Evolutionary conservation across 768 basidiomycete species (phyloP).

Genomic region (Mycena polygramma): DNA sequence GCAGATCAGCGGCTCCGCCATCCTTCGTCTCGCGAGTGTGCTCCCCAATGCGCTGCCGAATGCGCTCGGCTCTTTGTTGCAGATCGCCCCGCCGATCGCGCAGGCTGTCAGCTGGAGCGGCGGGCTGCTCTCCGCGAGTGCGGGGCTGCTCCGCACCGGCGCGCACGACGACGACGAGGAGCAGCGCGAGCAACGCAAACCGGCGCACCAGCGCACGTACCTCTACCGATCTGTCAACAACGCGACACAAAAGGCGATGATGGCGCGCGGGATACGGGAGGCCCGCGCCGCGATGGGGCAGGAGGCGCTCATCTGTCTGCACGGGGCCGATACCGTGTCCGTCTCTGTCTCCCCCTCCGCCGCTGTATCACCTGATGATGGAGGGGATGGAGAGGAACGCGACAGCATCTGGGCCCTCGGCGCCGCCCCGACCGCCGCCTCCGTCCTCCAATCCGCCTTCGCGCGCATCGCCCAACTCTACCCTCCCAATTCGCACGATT

Average conservation of each 20-base stretch:
- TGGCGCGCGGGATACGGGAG: constrained; percentile 21
- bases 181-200: constrained; percentile 11
- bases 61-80: constrained; percentile 27
- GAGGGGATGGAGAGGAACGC: neutral
- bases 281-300: constrained; percentile 32
- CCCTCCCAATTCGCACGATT: neutral
- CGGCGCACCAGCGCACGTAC: constrained; percentile 26
- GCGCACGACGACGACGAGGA: neutral
- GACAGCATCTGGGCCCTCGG: constrained; percentile 34
- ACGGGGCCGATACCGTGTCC: no score
- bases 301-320: constrained; percentile 28
- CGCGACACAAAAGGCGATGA: neutral
- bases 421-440: constrained; percentile 14
- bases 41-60: neutral
- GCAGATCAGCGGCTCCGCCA: neutral
- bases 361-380: neutral
- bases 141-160: neutral
- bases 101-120: constrained; percentile 24
- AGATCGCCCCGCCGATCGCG: constrained; percentile 23
- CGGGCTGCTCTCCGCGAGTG: constrained; percentile 16
- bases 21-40: neutral
- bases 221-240: constrained; percentile 30
- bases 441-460: constrained; percentile 16
- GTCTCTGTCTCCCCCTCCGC: no score
- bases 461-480: constrained; percentile 16